A percentile compares a stretch with the other conserved stretches of the same genome.
phyloP scores from a whole-genome alignment of 2,329 filamentous ascomycete species.

The Fusarium secorum region DNA sequence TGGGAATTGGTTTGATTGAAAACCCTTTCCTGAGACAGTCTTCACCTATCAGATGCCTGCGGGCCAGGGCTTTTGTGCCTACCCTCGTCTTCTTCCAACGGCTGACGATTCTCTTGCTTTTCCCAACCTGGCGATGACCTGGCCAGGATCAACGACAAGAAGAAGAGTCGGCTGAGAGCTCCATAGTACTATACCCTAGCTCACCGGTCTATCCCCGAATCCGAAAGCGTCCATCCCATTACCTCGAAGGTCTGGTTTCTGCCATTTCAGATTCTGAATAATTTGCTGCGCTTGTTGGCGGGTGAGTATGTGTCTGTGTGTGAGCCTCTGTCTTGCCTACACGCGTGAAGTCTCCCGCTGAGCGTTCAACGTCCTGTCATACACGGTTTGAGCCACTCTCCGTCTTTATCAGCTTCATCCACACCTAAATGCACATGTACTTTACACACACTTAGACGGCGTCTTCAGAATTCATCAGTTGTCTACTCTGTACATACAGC shows the following conservation, averaged over 20 bases:
- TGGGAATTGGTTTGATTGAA: slow-evolving; percentile 6
- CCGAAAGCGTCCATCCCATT: slow-evolving; percentile 23
- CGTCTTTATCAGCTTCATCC: slow-evolving; percentile 37
- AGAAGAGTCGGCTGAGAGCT: slow-evolving; percentile 36
- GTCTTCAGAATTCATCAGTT: slow-evolving; percentile 34
- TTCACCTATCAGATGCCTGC: slow-evolving; percentile 35
- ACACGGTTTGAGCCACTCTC: slow-evolving; percentile 35
- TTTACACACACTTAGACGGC: slow-evolving; percentile 25
- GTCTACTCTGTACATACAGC: slow-evolving; percentile 10
- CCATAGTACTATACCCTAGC: slow-evolving; percentile 36
- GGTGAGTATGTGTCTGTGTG: slow-evolving; percentile 16
- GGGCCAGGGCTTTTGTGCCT: slow-evolving; percentile 19
- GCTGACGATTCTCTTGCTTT: slow-evolving; percentile 38
- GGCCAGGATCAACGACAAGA: slow-evolving; percentile 37
- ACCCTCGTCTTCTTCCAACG: slow-evolving; percentile 30
- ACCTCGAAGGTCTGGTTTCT: slow-evolving; percentile 7
- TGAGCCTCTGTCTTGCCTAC: slow-evolving; percentile 21
- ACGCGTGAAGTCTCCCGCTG: slow-evolving; percentile 18
- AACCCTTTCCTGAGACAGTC: slow-evolving; percentile 9
- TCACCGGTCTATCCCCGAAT: slow-evolving; percentile 34
- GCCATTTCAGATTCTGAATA: slow-evolving; percentile 5
- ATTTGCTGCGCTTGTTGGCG: slow-evolving; percentile 31
- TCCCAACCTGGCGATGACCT: slow-evolving; percentile 31
- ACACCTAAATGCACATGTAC: slow-evolving; percentile 26
- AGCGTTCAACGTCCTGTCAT: slow-evolving; percentile 36